These are phyloP conservation scores for Vararia minispora DNA, from an alignment of 768 basidiomycete species.

Conservation along the genomic window DNA sequence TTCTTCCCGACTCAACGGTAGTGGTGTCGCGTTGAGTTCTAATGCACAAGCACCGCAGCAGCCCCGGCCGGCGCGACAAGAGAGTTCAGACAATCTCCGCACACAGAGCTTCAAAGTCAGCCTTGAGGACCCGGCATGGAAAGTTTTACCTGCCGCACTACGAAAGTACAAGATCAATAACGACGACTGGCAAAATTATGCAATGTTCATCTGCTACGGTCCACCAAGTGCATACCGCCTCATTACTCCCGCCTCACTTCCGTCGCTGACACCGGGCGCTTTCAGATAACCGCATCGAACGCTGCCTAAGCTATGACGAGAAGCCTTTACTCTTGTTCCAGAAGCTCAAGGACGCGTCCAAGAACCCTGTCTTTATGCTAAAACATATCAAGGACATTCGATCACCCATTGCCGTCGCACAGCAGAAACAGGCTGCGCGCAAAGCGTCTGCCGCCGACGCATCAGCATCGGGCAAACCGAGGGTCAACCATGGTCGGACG, in stretches of 20 bases:
- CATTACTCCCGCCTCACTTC: neutral
- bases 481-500: slow-evolving; percentile 26
- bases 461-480: slow-evolving; percentile 15
- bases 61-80: slow-evolving; percentile 44
- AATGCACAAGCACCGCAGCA: slow-evolving; percentile 16
- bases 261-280: neutral
- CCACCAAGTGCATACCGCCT: slow-evolving; percentile 51
- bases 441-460: slow-evolving; percentile 43
- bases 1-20: slow-evolving; percentile 4
- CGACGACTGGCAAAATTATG: slow-evolving; percentile 98
- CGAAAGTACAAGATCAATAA: slow-evolving; percentile 99
- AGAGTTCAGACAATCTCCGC: slow-evolving; percentile 68
- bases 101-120: slow-evolving; percentile 99
- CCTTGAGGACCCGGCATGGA: slow-evolving; percentile 96
- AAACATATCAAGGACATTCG: slow-evolving; percentile 95
- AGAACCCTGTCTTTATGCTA: slow-evolving; percentile 98
- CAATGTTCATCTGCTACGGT: slow-evolving; percentile 99
- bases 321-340: slow-evolving; percentile 96
- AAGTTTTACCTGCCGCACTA: slow-evolving; percentile 92
- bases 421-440: slow-evolving; percentile 88
- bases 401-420: slow-evolving; percentile 93
- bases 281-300: slow-evolving; percentile 69
- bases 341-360: slow-evolving; percentile 92
- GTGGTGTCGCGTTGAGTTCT: slow-evolving; percentile 2
- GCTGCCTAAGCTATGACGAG: slow-evolving; percentile 95